These are phyloP conservation scores for Fraxinus latifolia DNA, from an alignment of 305 asterid species.

Conservation along the genomic window DNA sequence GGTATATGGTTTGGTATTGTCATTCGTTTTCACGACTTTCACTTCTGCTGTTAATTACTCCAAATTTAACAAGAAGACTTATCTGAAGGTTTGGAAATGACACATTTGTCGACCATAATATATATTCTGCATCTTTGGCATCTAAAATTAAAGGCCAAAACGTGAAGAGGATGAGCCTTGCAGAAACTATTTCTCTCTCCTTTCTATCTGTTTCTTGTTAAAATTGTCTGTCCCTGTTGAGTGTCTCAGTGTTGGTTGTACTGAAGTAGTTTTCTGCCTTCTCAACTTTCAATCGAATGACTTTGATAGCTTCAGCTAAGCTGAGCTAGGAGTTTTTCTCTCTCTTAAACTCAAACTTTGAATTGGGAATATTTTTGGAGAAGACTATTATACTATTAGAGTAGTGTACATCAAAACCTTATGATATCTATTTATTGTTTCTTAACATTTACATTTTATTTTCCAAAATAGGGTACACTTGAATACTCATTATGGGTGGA, in stretches of 20 bases:
- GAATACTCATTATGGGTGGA: not conserved
- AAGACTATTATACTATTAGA: not conserved
- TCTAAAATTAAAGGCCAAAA: not conserved
- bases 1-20: conserved; percentile 38
- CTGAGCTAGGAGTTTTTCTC: not conserved
- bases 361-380: not conserved
- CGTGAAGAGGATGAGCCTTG: not conserved
- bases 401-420: not conserved
- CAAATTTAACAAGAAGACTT: not conserved
- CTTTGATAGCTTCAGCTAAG: not conserved
- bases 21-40: not conserved
- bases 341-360: not conserved
- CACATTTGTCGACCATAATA: not conserved
- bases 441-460: not conserved
- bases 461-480: not conserved
- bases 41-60: not conserved
- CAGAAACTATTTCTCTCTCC: not conserved
- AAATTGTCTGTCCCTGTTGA: not conserved
- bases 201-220: not conserved
- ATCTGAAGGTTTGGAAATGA: conserved; percentile 2
- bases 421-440: not conserved
- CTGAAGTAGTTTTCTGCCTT: not conserved
- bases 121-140: not conserved
- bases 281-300: not conserved
- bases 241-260: not conserved